These are phyloP conservation scores for Russula lepida DNA, from an alignment of 768 basidiomycete genomes.

Conservation along the genomic window DNA sequence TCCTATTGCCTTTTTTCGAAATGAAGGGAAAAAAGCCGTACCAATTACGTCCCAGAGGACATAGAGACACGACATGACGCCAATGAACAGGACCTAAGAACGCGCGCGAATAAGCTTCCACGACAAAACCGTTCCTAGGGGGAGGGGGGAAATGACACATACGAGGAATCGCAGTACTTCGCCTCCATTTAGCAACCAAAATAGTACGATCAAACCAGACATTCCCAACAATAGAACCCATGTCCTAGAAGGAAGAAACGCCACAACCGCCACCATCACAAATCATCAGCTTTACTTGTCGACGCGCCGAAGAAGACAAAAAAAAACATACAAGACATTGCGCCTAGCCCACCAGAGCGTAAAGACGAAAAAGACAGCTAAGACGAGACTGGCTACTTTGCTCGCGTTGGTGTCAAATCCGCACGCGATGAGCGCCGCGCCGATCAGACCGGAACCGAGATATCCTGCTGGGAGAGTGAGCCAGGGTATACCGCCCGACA, in stretches of 20 bases:
- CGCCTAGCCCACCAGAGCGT: constrained; percentile 83
- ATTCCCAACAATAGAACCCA: constrained; percentile 75
- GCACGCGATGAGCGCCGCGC: constrained; percentile 78
- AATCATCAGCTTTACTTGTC: background rate
- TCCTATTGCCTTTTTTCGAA: background rate
- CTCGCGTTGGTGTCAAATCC: constrained; percentile 86
- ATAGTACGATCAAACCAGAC: constrained; percentile 68
- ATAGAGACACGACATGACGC: constrained; percentile 83
- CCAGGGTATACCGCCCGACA: constrained; percentile 81
- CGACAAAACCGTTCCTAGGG: background rate
- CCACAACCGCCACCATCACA: background rate
- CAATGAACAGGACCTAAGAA: constrained; percentile 65
- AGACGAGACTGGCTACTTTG: constrained; percentile 71
- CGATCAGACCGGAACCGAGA: constrained; percentile 79
- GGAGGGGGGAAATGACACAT: constrained; percentile 22
- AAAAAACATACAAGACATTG: constrained; percentile 53
- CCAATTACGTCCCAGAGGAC: constrained; percentile 85
- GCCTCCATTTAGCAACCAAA: constrained; percentile 75
- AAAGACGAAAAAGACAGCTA: constrained; percentile 80
- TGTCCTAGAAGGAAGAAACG: constrained; percentile 37
- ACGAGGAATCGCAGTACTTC: constrained; percentile 74
- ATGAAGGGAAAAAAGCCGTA: constrained; percentile 29
- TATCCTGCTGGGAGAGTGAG: constrained; percentile 82
- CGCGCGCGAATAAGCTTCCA: background rate
- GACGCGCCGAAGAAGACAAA: background rate